phyloP scores from a whole-genome alignment of 495 filamentous ascomycete genomes.

The Talaromyces thailandensis region DNA sequence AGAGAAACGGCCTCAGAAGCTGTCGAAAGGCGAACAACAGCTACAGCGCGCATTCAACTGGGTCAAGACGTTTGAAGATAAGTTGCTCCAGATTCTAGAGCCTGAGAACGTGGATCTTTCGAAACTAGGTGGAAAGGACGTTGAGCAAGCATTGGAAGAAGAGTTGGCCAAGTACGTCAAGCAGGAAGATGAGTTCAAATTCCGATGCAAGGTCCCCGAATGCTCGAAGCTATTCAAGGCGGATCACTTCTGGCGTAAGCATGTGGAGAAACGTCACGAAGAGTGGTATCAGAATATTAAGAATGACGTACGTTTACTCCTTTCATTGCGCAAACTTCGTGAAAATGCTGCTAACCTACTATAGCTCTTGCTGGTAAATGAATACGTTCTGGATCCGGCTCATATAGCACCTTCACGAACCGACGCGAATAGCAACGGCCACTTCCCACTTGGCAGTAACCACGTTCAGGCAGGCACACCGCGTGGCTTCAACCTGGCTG shows the following conservation, averaged over 20 bases:
- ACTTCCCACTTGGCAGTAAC: conserved; percentile 72
- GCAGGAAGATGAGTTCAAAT: conserved; percentile 95
- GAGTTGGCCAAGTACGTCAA: conserved; percentile 84
- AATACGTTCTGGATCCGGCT: conserved; percentile 85
- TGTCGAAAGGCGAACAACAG: conserved; percentile 77
- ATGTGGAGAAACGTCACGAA: conserved; percentile 88
- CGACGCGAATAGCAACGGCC: conserved; percentile 95
- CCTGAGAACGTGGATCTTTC: conserved; percentile 74
- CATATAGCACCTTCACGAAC: conserved; percentile 87
- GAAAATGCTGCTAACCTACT: conserved; percentile 11
- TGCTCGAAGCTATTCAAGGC: conserved; percentile 98
- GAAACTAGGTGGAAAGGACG: conserved; percentile 82
- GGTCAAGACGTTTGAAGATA: conserved; percentile 99
- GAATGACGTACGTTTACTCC: conserved; percentile 57
- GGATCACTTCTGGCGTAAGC: conserved; percentile 92
- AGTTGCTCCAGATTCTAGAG: conserved; percentile 83
- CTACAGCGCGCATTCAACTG: conserved; percentile 93
- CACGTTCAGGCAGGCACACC: conserved; percentile 76
- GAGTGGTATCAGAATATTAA: conserved; percentile 80
- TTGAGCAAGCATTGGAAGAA: conserved; percentile 78
- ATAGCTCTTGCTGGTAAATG: conserved; percentile 80
- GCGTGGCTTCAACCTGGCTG: conserved; percentile 78
- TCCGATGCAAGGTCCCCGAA: conserved; percentile 89
- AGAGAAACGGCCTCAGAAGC: conserved; percentile 58
- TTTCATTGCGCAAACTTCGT: not conserved